phyloP scores from a whole-genome alignment of 2,329 filamentous ascomycete species.

The Aspergillus arachidicola region DNA sequence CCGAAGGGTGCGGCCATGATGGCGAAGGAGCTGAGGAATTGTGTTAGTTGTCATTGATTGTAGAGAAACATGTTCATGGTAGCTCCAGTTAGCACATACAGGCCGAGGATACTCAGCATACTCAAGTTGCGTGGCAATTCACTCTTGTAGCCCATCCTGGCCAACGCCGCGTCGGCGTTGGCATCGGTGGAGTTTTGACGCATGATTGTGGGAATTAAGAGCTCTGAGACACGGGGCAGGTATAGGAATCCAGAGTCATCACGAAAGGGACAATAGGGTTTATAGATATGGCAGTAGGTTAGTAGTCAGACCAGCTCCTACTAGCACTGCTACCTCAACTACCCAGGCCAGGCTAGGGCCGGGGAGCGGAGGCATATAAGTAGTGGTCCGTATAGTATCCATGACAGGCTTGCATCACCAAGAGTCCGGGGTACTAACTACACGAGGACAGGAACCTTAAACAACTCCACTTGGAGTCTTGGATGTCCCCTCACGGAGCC shows the following conservation, averaged over 20 bases:
- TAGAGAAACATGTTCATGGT: background rate
- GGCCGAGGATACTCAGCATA: conserved; percentile 70
- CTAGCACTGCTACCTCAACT: background rate
- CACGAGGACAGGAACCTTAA: background rate
- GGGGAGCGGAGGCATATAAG: conserved; percentile 5
- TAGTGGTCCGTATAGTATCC: background rate
- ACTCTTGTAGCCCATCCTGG: conserved; percentile 68
- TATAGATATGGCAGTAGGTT: background rate
- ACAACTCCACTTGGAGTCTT: background rate
- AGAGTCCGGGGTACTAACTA: background rate
- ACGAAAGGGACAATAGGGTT: background rate
- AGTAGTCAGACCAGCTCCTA: background rate
- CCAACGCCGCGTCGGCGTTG: conserved; percentile 62
- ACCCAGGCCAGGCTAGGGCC: background rate
- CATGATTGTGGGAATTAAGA: conserved; percentile 9
- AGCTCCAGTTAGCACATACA: conserved; percentile 42
- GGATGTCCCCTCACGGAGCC: conserved; percentile 1
- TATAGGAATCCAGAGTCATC: background rate
- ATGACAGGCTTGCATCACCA: background rate
- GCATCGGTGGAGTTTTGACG: conserved; percentile 30
- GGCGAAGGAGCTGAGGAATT: conserved; percentile 61
- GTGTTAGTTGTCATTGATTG: background rate
- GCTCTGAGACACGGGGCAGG: background rate
- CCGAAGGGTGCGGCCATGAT: conserved; percentile 75
- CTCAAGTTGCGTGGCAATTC: conserved; percentile 68